phyloP scores from a whole-genome alignment of 2,329 filamentous ascomycete species.

The Elsinoe fawcettii region DNA sequence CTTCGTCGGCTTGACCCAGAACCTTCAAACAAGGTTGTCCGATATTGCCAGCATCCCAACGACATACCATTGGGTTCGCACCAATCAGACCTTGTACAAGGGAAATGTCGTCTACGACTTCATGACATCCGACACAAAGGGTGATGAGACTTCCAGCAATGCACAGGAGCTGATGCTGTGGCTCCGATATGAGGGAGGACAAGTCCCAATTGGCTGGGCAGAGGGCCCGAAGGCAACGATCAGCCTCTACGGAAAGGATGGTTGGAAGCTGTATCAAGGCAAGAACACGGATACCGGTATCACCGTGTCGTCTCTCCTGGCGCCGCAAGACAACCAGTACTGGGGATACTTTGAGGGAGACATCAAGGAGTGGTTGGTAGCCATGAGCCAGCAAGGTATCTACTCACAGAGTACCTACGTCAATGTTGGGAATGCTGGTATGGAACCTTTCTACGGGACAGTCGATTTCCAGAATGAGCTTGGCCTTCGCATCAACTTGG shows the following conservation, averaged over 20 bases:
- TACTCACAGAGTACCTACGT: constrained; percentile 34
- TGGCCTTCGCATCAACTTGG: constrained; percentile 14
- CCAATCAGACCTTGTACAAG: constrained; percentile 37
- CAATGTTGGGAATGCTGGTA: constrained; percentile 38
- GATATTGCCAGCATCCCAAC: constrained; percentile 35
- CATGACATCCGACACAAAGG: constrained; percentile 38
- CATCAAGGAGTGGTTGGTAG: constrained; percentile 37
- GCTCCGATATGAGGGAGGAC: constrained; percentile 39
- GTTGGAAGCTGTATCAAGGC: constrained; percentile 38
- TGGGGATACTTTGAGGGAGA: constrained; percentile 33
- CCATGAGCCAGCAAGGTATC: constrained; percentile 32
- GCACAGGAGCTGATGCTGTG: constrained; percentile 41
- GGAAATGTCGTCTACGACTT: constrained; percentile 40
- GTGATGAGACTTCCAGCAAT: constrained; percentile 34
- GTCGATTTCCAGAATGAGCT: constrained; percentile 20
- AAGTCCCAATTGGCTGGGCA: constrained; percentile 38
- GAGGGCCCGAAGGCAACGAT: constrained; percentile 32
- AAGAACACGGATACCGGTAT: constrained; percentile 38
- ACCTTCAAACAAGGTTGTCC: constrained; percentile 34
- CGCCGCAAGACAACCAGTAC: constrained; percentile 31
- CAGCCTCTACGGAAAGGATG: constrained; percentile 30
- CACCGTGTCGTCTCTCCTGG: constrained; percentile 34
- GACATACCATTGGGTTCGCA: constrained; percentile 35
- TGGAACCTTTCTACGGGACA: constrained; percentile 22
- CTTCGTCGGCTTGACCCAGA: constrained; percentile 39